These are phyloP conservation scores for Diaporthe humulicola DNA, from an alignment of 2,329 filamentous ascomycete species.

Conservation along the genomic window DNA sequence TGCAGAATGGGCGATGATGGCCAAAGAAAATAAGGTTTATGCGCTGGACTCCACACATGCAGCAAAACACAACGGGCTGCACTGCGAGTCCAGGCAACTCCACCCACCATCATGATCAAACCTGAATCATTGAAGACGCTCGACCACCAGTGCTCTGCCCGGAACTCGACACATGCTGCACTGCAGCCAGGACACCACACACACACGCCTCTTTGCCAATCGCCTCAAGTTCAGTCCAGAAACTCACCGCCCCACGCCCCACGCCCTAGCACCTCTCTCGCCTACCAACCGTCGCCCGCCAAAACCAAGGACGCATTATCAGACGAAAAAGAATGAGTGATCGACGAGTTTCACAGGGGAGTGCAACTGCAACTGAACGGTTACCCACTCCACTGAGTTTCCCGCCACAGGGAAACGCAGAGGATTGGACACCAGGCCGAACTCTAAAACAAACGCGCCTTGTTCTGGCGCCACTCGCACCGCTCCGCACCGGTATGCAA, in stretches of 20 bases:
- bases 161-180: not conserved
- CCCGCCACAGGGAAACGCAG: not conserved
- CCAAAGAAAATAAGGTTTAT: slow-evolving; percentile 14
- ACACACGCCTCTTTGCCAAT: not conserved
- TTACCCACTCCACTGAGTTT: slow-evolving; percentile 2
- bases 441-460: not conserved
- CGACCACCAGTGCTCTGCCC: not conserved
- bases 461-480: not conserved
- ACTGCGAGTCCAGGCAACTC: slow-evolving; percentile 4
- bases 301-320: not conserved
- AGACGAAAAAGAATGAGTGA: slow-evolving; percentile 5
- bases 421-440: not conserved
- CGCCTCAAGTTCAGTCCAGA: not conserved
- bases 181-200: not conserved
- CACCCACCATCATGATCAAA: not conserved
- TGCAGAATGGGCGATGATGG: not conserved
- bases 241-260: slow-evolving; percentile 13
- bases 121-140: slow-evolving; percentile 24
- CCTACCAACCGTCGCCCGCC: not conserved
- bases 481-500: not conserved
- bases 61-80: not conserved
- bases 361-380: no score
- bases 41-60: slow-evolving; percentile 27
- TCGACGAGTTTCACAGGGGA: slow-evolving; percentile 26
- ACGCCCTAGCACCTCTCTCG: not conserved